Evolutionary conservation across 495 filamentous ascomycete genomes (phyloP).

Genomic region (Physcia stellaris): DNA sequence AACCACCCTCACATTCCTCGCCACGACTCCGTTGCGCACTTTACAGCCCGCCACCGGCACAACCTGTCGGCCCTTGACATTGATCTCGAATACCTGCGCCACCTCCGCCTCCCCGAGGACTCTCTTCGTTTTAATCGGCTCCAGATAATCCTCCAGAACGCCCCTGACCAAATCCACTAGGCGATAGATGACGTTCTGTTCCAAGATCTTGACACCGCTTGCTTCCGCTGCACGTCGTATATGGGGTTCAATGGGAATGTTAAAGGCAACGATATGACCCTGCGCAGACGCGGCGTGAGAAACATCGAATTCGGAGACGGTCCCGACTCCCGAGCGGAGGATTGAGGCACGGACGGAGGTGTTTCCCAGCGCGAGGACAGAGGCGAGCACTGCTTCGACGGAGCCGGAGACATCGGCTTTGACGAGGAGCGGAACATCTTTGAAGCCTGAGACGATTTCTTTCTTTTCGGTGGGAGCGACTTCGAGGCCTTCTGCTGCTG

Average conservation of each 20-base stretch:
- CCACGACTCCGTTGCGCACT: conserved; percentile 67
- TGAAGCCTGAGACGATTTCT: conserved; percentile 21
- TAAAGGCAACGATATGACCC: conserved; percentile 74
- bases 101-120: conserved; percentile 86
- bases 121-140: conserved; percentile 45
- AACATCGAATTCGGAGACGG: conserved; percentile 74
- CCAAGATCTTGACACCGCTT: conserved; percentile 58
- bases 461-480: conserved; percentile 7
- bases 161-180: conserved; percentile 70
- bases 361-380: conserved; percentile 63
- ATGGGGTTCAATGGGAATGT: conserved; percentile 52
- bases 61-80: conserved; percentile 51
- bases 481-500: conserved; percentile 4
- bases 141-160: conserved; percentile 50
- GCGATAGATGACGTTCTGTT: conserved; percentile 88
- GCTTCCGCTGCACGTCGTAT: conserved; percentile 56
- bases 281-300: conserved; percentile 65
- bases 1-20: conserved; percentile 45
- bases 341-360: conserved; percentile 67
- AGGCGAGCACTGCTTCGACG: conserved; percentile 73
- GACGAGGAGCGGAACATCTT: conserved; percentile 67
- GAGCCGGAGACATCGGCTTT: conserved; percentile 91
- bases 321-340: conserved; percentile 63
- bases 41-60: conserved; percentile 74
- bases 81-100: conserved; percentile 69